Evolutionary conservation across 1,284 basidiomycete species (phyloP).

Genomic region (Apiotrichum sp.): DNA sequence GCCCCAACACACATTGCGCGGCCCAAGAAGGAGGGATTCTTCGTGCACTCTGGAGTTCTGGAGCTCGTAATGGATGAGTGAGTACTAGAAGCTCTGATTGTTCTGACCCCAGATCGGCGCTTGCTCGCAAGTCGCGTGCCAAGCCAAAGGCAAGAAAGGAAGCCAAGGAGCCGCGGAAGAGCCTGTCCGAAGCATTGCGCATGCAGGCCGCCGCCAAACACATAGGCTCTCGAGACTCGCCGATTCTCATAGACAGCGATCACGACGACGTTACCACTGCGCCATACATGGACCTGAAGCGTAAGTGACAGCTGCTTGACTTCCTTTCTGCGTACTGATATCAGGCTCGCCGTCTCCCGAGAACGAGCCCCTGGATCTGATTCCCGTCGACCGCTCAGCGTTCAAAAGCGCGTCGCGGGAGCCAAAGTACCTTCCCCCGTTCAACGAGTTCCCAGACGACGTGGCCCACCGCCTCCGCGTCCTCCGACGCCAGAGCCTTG

Average conservation of each 20-base stretch:
- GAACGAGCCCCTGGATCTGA: neutral
- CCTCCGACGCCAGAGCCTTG: constrained; percentile 20
- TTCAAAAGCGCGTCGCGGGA: constrained; percentile 29
- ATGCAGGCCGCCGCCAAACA: neutral
- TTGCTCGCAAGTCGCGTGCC: neutral
- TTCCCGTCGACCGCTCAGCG: constrained; percentile 21
- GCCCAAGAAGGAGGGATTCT: constrained; percentile 90
- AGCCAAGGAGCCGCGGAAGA: constrained; percentile 12
- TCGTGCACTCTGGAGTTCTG: constrained; percentile 78
- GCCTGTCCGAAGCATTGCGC: constrained; percentile 11
- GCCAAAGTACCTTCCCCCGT: constrained; percentile 34
- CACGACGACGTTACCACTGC: constrained; percentile 5
- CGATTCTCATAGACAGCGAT: constrained; percentile 18
- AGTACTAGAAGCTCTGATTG: constrained; percentile 5
- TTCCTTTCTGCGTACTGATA: neutral
- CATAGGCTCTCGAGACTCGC: constrained; percentile 3
- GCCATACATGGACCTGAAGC: neutral
- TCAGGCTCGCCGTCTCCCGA: constrained; percentile 15
- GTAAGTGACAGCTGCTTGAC: neutral
- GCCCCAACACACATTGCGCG: constrained; percentile 86
- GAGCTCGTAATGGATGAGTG: constrained; percentile 53
- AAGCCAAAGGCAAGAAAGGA: constrained; percentile 16
- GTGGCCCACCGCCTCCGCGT: constrained; percentile 19
- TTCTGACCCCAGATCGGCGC: constrained; percentile 10
- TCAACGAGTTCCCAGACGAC: constrained; percentile 25